A percentile compares a stretch with the other conserved stretches of the same genome.
These are phyloP conservation scores for Rhipidocladum racemiflorum DNA, from an alignment of 176 grass and related monocot genomes.

Conservation along the genomic window DNA sequence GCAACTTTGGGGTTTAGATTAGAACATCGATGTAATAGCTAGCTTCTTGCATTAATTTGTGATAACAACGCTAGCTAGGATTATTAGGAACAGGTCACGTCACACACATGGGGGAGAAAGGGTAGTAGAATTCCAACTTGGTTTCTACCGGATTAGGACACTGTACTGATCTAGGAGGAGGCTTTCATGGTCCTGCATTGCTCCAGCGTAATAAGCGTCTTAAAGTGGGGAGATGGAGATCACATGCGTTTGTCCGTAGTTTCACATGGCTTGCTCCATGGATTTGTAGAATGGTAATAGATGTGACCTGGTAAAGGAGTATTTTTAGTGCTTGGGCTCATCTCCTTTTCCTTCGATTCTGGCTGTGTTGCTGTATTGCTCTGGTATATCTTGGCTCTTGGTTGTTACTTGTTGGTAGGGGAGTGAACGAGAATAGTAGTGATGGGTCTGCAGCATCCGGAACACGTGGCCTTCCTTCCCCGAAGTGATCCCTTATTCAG, in stretches of 20 bases:
- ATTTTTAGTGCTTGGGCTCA: neutral
- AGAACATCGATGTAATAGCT: neutral
- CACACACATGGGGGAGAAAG: neutral
- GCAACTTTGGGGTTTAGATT: neutral
- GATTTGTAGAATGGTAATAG: constrained; percentile 16
- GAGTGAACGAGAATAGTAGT: neutral
- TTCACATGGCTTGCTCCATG: constrained; percentile 45
- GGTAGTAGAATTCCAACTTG: constrained; percentile 2
- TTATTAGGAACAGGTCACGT: neutral
- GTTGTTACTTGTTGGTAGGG: neutral
- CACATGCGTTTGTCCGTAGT: constrained; percentile 52
- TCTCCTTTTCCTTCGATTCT: neutral
- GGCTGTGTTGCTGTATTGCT: neutral
- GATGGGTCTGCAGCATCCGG: constrained; percentile 21
- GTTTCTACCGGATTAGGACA: constrained; percentile 23
- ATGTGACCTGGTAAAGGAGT: constrained; percentile 1
- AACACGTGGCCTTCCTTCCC: constrained; percentile 37
- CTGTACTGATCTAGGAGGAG: neutral
- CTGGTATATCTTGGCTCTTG: neutral
- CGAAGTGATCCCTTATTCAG: too few relatives aligned
- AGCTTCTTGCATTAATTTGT: neutral
- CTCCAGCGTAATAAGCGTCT: neutral
- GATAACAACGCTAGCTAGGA: neutral
- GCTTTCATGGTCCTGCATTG: constrained; percentile 26
- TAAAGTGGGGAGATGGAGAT: constrained; percentile 25